Conservation (phyloP, 2,329 filamentous ascomycete genomes). For the Cryphonectria parasitica region DNA sequence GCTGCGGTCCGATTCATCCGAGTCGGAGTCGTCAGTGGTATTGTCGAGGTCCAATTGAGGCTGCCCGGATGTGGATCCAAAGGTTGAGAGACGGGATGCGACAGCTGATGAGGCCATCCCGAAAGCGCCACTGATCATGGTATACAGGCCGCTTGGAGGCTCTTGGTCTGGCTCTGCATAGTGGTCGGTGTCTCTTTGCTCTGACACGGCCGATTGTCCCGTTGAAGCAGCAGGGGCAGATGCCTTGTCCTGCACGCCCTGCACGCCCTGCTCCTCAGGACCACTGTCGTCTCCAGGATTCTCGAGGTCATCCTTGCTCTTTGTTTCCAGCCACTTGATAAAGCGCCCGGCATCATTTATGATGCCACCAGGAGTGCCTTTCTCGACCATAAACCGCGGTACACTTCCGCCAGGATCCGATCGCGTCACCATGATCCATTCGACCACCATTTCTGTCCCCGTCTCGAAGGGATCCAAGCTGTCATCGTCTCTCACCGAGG, state of each 20-base stretch:
- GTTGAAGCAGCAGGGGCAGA: constrained; percentile 32
- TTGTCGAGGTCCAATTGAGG: constrained; percentile 40
- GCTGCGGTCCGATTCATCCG: constrained; percentile 50
- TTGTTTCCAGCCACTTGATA: constrained; percentile 68
- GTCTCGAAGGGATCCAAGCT: constrained; percentile 28
- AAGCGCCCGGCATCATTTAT: constrained; percentile 80
- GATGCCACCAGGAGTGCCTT: constrained; percentile 81
- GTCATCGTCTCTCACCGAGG: constrained; percentile 18
- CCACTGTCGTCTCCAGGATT: constrained; percentile 32
- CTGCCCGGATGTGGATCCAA: constrained; percentile 35
- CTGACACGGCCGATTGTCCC: constrained; percentile 19
- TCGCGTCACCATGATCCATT: constrained; percentile 92
- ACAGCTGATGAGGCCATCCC: constrained; percentile 54
- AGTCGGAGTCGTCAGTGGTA: constrained; percentile 33
- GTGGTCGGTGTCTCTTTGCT: constrained; percentile 15
- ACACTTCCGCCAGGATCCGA: constrained; percentile 89
- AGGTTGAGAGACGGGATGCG: constrained; percentile 43
- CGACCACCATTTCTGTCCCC: constrained; percentile 55
- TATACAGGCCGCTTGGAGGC: constrained; percentile 55
- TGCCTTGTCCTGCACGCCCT: constrained; percentile 39
- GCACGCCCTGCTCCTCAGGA: constrained; percentile 33
- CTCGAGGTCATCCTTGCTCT: constrained; percentile 42
- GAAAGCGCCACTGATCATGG: constrained; percentile 58
- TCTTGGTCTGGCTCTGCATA: constrained; percentile 27
- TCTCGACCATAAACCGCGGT: constrained; percentile 88